Conservation (phyloP, 768 basidiomycete genomes). For the Tylopilus felleus region DNA sequence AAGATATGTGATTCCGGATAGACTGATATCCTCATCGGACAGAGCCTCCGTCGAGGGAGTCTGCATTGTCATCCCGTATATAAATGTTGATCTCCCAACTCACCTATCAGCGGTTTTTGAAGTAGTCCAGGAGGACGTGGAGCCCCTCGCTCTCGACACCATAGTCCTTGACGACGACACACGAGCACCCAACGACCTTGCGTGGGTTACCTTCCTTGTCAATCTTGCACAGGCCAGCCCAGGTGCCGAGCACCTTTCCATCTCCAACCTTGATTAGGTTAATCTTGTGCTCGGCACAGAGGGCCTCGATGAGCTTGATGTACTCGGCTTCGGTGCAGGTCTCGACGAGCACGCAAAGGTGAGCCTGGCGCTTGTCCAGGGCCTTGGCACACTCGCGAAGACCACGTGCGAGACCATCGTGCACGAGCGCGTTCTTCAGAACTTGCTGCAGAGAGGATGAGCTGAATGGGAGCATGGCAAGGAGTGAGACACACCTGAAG, state of each 20-base stretch:
- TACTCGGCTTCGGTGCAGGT: slow-evolving; percentile 99
- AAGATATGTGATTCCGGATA: slow-evolving; percentile 31
- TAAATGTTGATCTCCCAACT: slow-evolving; percentile 17
- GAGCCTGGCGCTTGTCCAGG: slow-evolving; percentile 97
- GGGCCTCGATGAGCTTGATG: slow-evolving; percentile 99
- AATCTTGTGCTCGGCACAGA: slow-evolving; percentile 99
- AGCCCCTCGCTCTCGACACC: slow-evolving; percentile 93
- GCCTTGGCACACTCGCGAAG: slow-evolving; percentile 98
- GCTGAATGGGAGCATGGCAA: background rate
- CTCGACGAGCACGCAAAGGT: slow-evolving; percentile 98
- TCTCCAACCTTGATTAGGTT: slow-evolving; percentile 99
- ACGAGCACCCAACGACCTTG: slow-evolving; percentile 90
- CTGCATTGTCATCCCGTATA: slow-evolving; percentile 73
- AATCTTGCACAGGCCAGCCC: slow-evolving; percentile 99
- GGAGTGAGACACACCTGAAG: slow-evolving; percentile 60
- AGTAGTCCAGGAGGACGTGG: slow-evolving; percentile 91
- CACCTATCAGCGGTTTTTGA: slow-evolving; percentile 80
- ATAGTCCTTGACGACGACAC: slow-evolving; percentile 98
- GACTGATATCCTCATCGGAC: slow-evolving; percentile 55
- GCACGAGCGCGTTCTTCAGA: slow-evolving; percentile 96
- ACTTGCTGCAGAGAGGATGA: slow-evolving; percentile 68
- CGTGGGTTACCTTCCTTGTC: slow-evolving; percentile 98
- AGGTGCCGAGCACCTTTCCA: slow-evolving; percentile 95
- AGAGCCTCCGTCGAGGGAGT: slow-evolving; percentile 87
- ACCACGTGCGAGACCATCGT: slow-evolving; percentile 97